A percentile compares a stretch with the other conserved stretches of the same genome.
Evolutionary conservation across 2,329 filamentous ascomycete genomes (phyloP).

Genomic region (Pseudogymnoascus destructans): DNA sequence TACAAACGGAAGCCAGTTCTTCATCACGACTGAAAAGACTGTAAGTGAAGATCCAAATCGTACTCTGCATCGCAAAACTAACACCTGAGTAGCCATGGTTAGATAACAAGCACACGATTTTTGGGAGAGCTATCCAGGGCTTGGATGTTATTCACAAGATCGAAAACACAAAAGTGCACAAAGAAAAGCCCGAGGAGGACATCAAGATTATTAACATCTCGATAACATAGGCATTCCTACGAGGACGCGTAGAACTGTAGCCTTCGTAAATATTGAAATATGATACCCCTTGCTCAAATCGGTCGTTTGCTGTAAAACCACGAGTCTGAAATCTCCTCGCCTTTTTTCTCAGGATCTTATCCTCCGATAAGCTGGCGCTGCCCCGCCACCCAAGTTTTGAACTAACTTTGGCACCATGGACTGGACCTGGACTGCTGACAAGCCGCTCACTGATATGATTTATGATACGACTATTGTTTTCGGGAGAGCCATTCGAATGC

Average conservation of each 20-base stretch:
- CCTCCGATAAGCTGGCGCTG: not conserved
- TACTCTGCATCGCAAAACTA: conserved; percentile 12
- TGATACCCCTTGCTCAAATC: conserved; percentile 1
- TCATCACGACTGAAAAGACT: conserved; percentile 95
- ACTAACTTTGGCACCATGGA: conserved; percentile 2
- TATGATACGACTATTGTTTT: not conserved
- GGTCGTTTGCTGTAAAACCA: not conserved
- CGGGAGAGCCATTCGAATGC: not conserved
- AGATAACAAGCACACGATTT: conserved; percentile 92
- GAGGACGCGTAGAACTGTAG: not conserved
- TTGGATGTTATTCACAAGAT: conserved; percentile 93
- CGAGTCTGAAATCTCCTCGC: not conserved
- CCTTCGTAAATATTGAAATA: conserved; percentile 1
- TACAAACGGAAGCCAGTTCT: conserved; percentile 94
- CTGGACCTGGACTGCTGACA: not conserved
- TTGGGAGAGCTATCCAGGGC: conserved; percentile 79
- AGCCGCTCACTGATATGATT: not conserved
- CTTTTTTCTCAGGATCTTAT: not conserved
- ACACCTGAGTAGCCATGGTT: conserved; percentile 56
- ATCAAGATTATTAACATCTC: conserved; percentile 89
- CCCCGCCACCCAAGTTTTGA: not conserved
- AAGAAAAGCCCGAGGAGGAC: conserved; percentile 90
- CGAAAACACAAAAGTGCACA: conserved; percentile 74
- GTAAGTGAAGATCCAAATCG: conserved; percentile 34
- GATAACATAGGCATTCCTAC: conserved; percentile 20